phyloP scores from a whole-genome alignment of 352 stramenopile genomes.

The Pythium chondricola region DNA sequence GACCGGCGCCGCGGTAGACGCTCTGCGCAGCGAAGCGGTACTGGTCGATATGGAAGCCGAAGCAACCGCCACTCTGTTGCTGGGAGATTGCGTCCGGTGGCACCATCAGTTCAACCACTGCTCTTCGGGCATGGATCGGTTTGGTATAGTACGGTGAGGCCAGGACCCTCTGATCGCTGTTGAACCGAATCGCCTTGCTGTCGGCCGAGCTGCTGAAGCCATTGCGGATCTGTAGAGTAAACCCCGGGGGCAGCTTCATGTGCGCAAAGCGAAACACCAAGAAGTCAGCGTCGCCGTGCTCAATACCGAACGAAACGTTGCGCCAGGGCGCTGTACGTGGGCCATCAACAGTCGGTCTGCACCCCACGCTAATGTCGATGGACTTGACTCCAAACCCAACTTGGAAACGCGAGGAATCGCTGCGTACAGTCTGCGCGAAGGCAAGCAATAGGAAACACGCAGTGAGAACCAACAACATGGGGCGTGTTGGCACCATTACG shows the following conservation, averaged over 20 bases:
- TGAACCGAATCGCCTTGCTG: background rate
- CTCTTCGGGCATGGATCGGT: slow-evolving; percentile 9
- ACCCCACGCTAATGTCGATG: slow-evolving; percentile 7
- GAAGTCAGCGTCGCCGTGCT: slow-evolving; percentile 24
- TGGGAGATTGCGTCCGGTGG: too few species aligned
- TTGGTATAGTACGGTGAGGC: slow-evolving; percentile 20
- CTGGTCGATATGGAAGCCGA: slow-evolving; percentile 33
- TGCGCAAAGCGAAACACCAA: slow-evolving; percentile 27
- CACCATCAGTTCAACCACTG: slow-evolving; percentile 15
- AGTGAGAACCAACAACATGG: too few species aligned
- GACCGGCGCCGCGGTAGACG: background rate
- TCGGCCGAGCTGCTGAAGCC: background rate
- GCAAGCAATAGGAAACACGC: too few species aligned
- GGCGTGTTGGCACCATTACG: too few species aligned
- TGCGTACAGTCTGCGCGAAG: too few species aligned
- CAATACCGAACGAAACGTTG: slow-evolving; percentile 19
- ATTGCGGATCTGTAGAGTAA: slow-evolving; percentile 18
- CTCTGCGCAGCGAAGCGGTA: slow-evolving; percentile 19
- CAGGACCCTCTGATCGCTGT: background rate
- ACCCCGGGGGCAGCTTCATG: slow-evolving; percentile 18
- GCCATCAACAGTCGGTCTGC: background rate
- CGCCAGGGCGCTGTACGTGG: background rate
- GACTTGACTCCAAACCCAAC: slow-evolving; percentile 7
- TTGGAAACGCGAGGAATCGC: too few species aligned
- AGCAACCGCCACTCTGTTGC: slow-evolving; percentile 15